Conservation (phyloP, 345 rosid species). For the Ceriops zippeliana region DNA sequence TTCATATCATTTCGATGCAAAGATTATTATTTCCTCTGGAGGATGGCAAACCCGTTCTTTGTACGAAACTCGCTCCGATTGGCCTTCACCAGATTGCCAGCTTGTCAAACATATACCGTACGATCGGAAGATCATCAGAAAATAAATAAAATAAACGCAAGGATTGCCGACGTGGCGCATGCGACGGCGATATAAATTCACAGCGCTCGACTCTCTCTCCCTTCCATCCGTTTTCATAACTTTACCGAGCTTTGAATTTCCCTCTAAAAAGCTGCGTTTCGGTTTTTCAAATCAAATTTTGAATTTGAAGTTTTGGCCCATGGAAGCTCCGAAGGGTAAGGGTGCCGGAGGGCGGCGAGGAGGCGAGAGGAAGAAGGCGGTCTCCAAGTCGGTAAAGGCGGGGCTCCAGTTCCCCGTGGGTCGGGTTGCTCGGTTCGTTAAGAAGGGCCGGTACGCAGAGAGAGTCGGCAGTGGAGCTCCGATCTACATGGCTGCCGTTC, state of each 20-base stretch:
- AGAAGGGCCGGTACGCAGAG: slow-evolving; percentile 24
- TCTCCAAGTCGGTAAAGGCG: slow-evolving; percentile 17
- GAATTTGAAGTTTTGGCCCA: neutral
- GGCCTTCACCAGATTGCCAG: slow-evolving; percentile 19
- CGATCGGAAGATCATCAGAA: neutral
- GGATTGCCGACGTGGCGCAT: slow-evolving; percentile 6
- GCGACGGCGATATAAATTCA: neutral
- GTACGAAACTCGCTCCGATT: neutral
- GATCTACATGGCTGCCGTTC: slow-evolving; percentile 24
- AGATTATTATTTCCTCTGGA: too few relatives aligned
- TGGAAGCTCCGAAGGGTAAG: slow-evolving; percentile 7
- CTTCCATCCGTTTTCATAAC: neutral
- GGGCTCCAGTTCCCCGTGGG: slow-evolving; percentile 32
- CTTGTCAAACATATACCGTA: neutral
- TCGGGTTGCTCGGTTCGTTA: slow-evolving; percentile 17
- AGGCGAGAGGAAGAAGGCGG: slow-evolving; percentile 19
- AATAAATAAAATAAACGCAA: neutral
- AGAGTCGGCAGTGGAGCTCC: slow-evolving; percentile 25
- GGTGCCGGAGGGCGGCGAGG: slow-evolving; percentile 27
- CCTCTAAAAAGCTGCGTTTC: neutral
- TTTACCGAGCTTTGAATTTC: neutral
- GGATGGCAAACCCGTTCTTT: too few relatives aligned
- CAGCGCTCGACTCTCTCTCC: rapidly evolving
- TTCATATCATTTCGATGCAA: too few relatives aligned
- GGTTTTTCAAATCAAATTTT: neutral